Conservation (phyloP, 2,329 filamentous ascomycete species). For the Apiospora malaysiana region DNA sequence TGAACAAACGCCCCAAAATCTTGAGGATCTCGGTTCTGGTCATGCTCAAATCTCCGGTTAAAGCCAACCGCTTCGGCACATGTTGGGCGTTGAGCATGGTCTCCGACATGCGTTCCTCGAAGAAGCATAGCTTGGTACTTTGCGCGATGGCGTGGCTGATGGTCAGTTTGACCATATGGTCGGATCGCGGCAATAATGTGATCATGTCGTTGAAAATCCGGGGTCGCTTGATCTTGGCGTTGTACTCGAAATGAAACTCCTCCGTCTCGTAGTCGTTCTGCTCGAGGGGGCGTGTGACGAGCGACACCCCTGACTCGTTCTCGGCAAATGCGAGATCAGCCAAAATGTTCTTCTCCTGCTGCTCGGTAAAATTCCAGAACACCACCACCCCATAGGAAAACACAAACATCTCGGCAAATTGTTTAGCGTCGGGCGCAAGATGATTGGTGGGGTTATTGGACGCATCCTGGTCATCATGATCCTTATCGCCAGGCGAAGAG, state of each 20-base stretch:
- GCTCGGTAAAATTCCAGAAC: constrained; percentile 98
- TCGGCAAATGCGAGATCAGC: constrained; percentile 92
- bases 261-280: constrained; percentile 97
- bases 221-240: constrained; percentile 80
- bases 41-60: constrained; percentile 92
- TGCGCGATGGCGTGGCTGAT: constrained; percentile 98
- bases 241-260: constrained; percentile 99
- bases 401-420: constrained; percentile 94
- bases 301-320: constrained; percentile 65
- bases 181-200: constrained; percentile 83
- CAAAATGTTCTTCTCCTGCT: constrained; percentile 94
- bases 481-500: constrained; percentile 39
- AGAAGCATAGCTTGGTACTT: constrained; percentile 94
- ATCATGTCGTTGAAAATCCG: constrained; percentile 99
- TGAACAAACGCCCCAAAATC: constrained; percentile 89
- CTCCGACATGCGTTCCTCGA: constrained; percentile 93
- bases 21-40: constrained; percentile 89
- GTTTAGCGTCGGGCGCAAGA: constrained; percentile 73
- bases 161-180: constrained; percentile 98
- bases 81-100: constrained; percentile 94
- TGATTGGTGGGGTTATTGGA: constrained; percentile 54
- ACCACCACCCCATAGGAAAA: constrained; percentile 97
- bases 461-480: not conserved
- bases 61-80: constrained; percentile 84
- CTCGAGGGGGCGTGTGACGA: constrained; percentile 80